phyloP scores from a whole-genome alignment of 805 yeast genomes.

The Komagataella mondaviorum region DNA sequence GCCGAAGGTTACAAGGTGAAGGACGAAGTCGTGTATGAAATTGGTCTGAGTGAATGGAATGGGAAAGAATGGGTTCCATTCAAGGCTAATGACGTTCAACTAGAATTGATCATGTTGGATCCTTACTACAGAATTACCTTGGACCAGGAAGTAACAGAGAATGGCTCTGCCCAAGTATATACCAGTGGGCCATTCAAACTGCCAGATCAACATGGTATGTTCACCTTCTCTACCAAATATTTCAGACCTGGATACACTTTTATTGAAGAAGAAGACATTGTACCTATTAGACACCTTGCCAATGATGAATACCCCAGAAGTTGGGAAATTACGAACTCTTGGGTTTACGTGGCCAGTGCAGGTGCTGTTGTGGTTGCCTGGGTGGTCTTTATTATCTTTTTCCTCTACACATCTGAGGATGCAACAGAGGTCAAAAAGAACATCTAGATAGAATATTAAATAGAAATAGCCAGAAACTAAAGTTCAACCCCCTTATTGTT shows the following conservation, averaged over 20 bases:
- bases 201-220: slow-evolving; percentile 97
- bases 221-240: slow-evolving; percentile 72
- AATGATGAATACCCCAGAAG: slow-evolving; percentile 90
- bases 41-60: slow-evolving; percentile 32
- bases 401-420: slow-evolving; percentile 23
- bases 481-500: neutral
- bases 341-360: slow-evolving; percentile 78
- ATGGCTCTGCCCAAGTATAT: slow-evolving; percentile 33
- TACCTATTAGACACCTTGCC: slow-evolving; percentile 86
- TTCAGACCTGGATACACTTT: slow-evolving; percentile 64
- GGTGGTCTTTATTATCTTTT: slow-evolving; percentile 63
- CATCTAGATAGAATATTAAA: slow-evolving; percentile 4
- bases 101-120: slow-evolving; percentile 82
- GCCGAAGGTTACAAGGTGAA: slow-evolving; percentile 52
- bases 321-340: slow-evolving; percentile 85
- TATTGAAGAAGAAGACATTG: slow-evolving; percentile 50
- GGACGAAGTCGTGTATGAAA: slow-evolving; percentile 48
- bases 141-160: slow-evolving; percentile 22
- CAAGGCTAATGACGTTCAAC: slow-evolving; percentile 50
- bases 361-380: slow-evolving; percentile 60
- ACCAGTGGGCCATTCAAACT: slow-evolving; percentile 41
- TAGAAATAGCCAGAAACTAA: neutral
- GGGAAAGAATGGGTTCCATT: slow-evolving; percentile 62
- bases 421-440: slow-evolving; percentile 10
- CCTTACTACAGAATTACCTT: slow-evolving; percentile 83